These are phyloP conservation scores for Filobasidium floriforme DNA, from an alignment of 768 basidiomycete genomes.

Conservation along the genomic window DNA sequence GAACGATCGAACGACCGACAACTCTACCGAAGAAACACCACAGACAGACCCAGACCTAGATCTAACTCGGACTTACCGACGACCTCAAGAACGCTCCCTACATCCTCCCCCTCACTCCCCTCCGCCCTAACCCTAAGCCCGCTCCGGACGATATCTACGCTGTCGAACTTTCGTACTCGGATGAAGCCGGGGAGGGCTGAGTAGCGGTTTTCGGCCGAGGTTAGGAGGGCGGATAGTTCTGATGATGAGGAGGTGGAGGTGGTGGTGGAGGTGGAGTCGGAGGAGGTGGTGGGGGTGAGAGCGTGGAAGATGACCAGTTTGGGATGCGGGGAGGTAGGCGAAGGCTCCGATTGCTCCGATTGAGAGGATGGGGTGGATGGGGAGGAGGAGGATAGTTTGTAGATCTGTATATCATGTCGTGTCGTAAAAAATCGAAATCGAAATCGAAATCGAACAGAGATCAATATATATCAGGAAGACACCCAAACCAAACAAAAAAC, in stretches of 20 bases:
- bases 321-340: constrained; percentile 8
- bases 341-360: constrained; percentile 8
- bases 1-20: too few relatives aligned
- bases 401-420: constrained; percentile 13
- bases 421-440: neutral
- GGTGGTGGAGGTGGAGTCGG: neutral
- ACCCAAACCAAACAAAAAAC: neutral
- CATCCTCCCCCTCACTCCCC: constrained; percentile 11
- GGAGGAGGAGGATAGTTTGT: constrained; percentile 17
- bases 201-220: constrained; percentile 14
- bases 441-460: neutral
- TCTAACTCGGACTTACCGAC: constrained; percentile 4
- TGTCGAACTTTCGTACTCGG: constrained; percentile 11
- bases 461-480: neutral
- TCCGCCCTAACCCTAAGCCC: constrained; percentile 12
- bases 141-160: constrained; percentile 12
- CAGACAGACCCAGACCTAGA: neutral
- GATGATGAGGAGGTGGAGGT: neutral
- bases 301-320: constrained; percentile 18
- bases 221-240: constrained; percentile 10
- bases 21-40: too few relatives aligned
- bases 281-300: constrained; percentile 13
- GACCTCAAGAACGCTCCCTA: constrained; percentile 12
- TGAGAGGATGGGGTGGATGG: too few relatives aligned
- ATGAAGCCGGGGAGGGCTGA: constrained; percentile 19